Evolutionary conservation across 179 eudicot genomes (phyloP), one percentile per base, ranked within the genome.

Genomic region (Beta lomatogona): DNA sequence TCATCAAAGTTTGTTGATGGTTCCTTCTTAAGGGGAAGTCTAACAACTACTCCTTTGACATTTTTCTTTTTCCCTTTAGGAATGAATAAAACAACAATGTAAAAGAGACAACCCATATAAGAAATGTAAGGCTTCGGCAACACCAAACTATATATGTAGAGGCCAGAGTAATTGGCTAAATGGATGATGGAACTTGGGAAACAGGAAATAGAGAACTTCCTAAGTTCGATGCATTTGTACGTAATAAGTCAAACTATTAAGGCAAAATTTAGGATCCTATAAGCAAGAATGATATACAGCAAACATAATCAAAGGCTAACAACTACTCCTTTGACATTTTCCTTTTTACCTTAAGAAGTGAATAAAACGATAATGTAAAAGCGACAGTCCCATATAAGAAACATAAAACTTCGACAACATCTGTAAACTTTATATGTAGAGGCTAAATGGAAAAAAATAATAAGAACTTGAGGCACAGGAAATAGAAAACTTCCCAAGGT

Each of bases 291-390:
- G 25, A 41, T 5, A 25, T 3, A 28, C 4, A 25, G 1, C 19
- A 60, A 36, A 57, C 12, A 79, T 46, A 21, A 80, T 71, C 80
- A 80, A 69, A 57, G 25, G 59, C 31, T 9, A 48, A 48, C 52
- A 48, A 48, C 52, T 6, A 48, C 52, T 48, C 52, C 52, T 48
- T 48, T 48, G 52, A 48, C 9, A 6, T 48, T 36, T 36, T 48
- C 9, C 52, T 48, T 6, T 48, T 48, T 48, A 6, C 52, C 52
- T 48, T 48, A 6, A 5, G 9, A 48, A 48, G 52, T 48, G 9
- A 9, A 4, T 48, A 48, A 48, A 48, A 48, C 7, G 9, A 48
- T 48, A 9, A 48, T 48, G 52, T 48, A 48, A 9, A 48, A 48
- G 52, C 9, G 52, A 48, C 9, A 9, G 9, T 6, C 52, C 52